A percentile compares a stretch with the other conserved stretches of the same genome.
These are phyloP conservation scores for Ceratocystis huliohia DNA, from an alignment of 2,329 filamentous ascomycete species.

Conservation along the genomic window DNA sequence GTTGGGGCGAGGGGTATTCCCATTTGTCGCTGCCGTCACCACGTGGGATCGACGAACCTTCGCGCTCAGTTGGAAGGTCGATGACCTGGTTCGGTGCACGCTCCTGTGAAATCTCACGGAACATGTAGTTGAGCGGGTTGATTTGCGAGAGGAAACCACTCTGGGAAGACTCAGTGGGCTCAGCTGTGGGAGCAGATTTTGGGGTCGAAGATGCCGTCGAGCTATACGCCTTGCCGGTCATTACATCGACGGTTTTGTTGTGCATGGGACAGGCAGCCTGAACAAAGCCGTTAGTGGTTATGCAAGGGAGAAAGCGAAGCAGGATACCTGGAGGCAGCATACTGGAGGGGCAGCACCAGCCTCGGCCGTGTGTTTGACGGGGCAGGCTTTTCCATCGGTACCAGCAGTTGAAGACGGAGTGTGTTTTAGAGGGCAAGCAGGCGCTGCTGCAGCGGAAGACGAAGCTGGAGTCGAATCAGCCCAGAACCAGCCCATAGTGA, in stretches of 20 bases:
- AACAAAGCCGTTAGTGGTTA: background rate
- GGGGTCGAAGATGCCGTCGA: constrained; percentile 25
- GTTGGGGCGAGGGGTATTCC: constrained; percentile 97
- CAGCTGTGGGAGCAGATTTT: constrained; percentile 36
- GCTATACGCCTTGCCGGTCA: constrained; percentile 27
- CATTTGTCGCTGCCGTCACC: constrained; percentile 68
- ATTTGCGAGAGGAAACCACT: constrained; percentile 42
- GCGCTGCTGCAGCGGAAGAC: constrained; percentile 13
- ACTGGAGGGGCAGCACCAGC: constrained; percentile 16
- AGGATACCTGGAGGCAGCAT: background rate
- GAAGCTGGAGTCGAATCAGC: constrained; percentile 35
- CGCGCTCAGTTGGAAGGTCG: constrained; percentile 64
- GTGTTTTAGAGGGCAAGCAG: constrained; percentile 16
- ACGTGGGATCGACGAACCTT: constrained; percentile 82
- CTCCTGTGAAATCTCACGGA: constrained; percentile 68
- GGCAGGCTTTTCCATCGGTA: constrained; percentile 6
- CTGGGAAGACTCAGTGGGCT: constrained; percentile 28
- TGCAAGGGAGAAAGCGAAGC: background rate
- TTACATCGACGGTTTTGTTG: constrained; percentile 38
- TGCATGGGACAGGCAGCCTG: constrained; percentile 48
- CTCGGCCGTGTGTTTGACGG: constrained; percentile 13
- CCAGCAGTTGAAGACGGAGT: constrained; percentile 2
- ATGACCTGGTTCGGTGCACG: constrained; percentile 60
- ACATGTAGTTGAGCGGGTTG: constrained; percentile 88
- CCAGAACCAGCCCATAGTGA: constrained; percentile 52